phyloP scores from a whole-genome alignment of 1,139 yeast species.

The Candida tropicalis region DNA sequence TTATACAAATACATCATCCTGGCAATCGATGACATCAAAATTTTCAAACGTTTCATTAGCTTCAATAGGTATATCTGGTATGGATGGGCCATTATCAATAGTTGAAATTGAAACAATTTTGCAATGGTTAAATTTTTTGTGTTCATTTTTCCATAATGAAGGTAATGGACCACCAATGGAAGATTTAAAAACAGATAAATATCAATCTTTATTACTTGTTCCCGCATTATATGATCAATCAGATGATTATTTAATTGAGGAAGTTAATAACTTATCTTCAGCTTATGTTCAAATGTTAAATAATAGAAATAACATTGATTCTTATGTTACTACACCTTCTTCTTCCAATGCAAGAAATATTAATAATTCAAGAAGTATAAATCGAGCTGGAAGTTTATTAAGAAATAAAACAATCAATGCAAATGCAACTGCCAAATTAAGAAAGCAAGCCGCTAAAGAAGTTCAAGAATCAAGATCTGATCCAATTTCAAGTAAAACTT shows the following conservation, averaged over 20 bases:
- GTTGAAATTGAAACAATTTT: slow-evolving; percentile 71
- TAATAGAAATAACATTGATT: slow-evolving; percentile 42
- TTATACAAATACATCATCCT: slow-evolving; percentile 24
- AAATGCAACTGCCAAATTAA: slow-evolving; percentile 65
- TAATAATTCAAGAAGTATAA: slow-evolving; percentile 5
- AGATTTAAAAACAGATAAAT: slow-evolving; percentile 62
- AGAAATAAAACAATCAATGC: slow-evolving; percentile 72
- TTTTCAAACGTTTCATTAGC: slow-evolving; percentile 51
- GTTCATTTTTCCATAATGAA: slow-evolving; percentile 77
- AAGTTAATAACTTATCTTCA: slow-evolving; percentile 61
- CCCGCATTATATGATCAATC: slow-evolving; percentile 69
- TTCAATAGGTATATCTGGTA: slow-evolving; percentile 26
- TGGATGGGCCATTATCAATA: slow-evolving; percentile 55
- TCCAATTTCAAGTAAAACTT: slow-evolving; percentile 56
- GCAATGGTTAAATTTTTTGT: slow-evolving; percentile 68
- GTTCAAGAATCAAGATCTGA: slow-evolving; percentile 55
- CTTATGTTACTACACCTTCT: background rate
- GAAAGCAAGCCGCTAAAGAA: slow-evolving; percentile 56
- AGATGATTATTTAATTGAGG: slow-evolving; percentile 52
- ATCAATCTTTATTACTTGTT: slow-evolving; percentile 63
- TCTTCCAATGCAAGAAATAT: background rate
- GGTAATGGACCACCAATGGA: slow-evolving; percentile 83
- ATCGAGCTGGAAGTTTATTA: slow-evolving; percentile 53
- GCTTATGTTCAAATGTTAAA: slow-evolving; percentile 51
- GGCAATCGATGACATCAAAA: slow-evolving; percentile 55